phyloP scores from a whole-genome alignment of 2,329 filamentous ascomycete species.

The Hymenoscyphus infarciens region DNA sequence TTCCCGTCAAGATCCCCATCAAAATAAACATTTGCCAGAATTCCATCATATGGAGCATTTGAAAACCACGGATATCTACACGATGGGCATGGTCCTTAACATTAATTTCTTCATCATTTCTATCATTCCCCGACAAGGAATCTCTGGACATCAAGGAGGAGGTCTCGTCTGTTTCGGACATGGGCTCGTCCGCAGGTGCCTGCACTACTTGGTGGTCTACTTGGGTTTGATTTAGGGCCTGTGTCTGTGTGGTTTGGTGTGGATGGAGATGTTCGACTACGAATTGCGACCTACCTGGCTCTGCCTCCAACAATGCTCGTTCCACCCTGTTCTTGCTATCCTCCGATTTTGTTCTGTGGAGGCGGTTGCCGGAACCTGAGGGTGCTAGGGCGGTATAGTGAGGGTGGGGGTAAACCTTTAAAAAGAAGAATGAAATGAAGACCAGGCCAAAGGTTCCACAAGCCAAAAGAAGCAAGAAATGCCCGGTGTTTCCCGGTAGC shows the following conservation, averaged over 20 bases:
- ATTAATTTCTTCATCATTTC: conserved; percentile 44
- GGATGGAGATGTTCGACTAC: conserved; percentile 32
- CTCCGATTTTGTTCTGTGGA: conserved; percentile 46
- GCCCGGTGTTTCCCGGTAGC: conserved; percentile 79
- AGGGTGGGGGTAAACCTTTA: conserved; percentile 65
- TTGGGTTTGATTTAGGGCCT: conserved; percentile 32
- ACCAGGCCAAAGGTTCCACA: conserved; percentile 74
- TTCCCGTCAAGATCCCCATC: conserved; percentile 86
- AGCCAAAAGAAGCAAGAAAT: conserved; percentile 76
- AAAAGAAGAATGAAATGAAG: conserved; percentile 77
- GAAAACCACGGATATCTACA: conserved; percentile 86
- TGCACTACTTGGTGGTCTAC: conserved; percentile 26
- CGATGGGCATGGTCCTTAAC: conserved; percentile 71
- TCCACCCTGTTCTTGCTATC: conserved; percentile 40
- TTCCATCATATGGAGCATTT: conserved; percentile 65
- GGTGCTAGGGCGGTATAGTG: conserved; percentile 41
- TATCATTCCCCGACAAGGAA: conserved; percentile 45
- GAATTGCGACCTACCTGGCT: conserved; percentile 62
- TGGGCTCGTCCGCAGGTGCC: conserved; percentile 27
- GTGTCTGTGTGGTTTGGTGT: conserved; percentile 14
- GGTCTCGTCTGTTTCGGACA: conserved; percentile 61
- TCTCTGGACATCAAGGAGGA: conserved; percentile 74
- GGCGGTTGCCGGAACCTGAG: conserved; percentile 35
- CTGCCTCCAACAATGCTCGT: conserved; percentile 40
- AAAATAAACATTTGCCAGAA: conserved; percentile 91